These are phyloP conservation scores for Daldinia concentrica DNA, from an alignment of 495 filamentous ascomycete genomes.

Conservation along the genomic window DNA sequence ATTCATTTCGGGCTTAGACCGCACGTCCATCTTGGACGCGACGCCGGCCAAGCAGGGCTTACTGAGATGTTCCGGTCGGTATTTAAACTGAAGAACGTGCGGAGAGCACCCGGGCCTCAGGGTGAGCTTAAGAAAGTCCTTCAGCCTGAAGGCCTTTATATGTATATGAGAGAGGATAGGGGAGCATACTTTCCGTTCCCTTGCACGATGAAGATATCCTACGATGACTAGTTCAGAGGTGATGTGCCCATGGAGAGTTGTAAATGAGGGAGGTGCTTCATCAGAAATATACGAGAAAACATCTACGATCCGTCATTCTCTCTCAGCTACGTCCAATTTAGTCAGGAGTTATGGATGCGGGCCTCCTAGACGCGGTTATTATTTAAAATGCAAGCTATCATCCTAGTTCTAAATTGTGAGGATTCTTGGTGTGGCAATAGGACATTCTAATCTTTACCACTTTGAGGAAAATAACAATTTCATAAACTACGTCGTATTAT, in stretches of 20 bases:
- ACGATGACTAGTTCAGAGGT: constrained; percentile 49
- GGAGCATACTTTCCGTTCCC: constrained; percentile 79
- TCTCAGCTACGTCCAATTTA: neutral
- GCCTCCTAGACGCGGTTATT: neutral
- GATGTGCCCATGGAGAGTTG: neutral
- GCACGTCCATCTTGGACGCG: constrained; percentile 68
- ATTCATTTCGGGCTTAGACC: constrained; percentile 71
- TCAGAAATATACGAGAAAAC: neutral
- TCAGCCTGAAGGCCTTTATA: constrained; percentile 65
- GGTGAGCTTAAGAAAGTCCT: constrained; percentile 78
- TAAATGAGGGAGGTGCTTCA: neutral
- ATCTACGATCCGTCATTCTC: neutral
- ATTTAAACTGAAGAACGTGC: constrained; percentile 69
- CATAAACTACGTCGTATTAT: neutral
- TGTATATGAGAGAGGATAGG: constrained; percentile 80
- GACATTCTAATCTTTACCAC: neutral
- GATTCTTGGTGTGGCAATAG: neutral
- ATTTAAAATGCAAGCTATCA: neutral
- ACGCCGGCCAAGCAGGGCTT: constrained; percentile 69
- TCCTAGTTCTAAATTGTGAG: neutral
- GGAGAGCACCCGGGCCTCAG: constrained; percentile 72
- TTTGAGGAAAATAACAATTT: neutral
- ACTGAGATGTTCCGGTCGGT: constrained; percentile 74
- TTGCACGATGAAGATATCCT: constrained; percentile 68
- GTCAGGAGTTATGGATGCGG: neutral